Conservation (phyloP, 306 rosid species). For the Citrullus amarus region DNA sequence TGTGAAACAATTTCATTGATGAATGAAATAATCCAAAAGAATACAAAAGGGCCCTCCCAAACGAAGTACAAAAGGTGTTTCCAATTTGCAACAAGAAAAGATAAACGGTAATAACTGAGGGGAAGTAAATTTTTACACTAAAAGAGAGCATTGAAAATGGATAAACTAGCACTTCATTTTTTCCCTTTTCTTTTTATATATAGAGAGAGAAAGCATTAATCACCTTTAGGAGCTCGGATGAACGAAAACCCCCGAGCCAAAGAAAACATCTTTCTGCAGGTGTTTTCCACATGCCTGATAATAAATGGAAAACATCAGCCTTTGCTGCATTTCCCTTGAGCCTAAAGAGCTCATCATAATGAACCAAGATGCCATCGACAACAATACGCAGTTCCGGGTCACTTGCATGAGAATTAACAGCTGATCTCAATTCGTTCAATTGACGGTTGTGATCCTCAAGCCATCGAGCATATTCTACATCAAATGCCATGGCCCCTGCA, state of each 20-base stretch:
- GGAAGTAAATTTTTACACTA: no score
- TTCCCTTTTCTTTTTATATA: background rate
- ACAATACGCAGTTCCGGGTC: slow-evolving; percentile 93
- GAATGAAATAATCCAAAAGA: no score
- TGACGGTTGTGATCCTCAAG: slow-evolving; percentile 88
- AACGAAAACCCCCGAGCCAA: slow-evolving; percentile 97
- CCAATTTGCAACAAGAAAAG: no score
- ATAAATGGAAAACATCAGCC: slow-evolving; percentile 88
- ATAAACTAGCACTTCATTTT: no score
- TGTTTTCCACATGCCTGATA: slow-evolving; percentile 99
- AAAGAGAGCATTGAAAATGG: no score
- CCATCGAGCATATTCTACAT: slow-evolving; percentile 90
- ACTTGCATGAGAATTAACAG: slow-evolving; percentile 91
- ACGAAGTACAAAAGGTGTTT: no score
- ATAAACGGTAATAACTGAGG: no score
- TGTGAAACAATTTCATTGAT: no score
- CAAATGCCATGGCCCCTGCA: slow-evolving; percentile 91
- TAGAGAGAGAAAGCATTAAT: background rate
- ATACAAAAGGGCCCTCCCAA: no score
- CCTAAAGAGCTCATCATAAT: slow-evolving; percentile 82
- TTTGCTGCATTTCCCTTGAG: slow-evolving; percentile 79
- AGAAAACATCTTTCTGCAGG: slow-evolving; percentile 95
- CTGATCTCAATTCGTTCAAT: slow-evolving; percentile 79
- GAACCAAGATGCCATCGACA: slow-evolving; percentile 65
- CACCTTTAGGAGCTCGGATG: slow-evolving; percentile 96